phyloP scores from a whole-genome alignment of 192 early-diverging fungal species.

The Backusella macrospora region DNA sequence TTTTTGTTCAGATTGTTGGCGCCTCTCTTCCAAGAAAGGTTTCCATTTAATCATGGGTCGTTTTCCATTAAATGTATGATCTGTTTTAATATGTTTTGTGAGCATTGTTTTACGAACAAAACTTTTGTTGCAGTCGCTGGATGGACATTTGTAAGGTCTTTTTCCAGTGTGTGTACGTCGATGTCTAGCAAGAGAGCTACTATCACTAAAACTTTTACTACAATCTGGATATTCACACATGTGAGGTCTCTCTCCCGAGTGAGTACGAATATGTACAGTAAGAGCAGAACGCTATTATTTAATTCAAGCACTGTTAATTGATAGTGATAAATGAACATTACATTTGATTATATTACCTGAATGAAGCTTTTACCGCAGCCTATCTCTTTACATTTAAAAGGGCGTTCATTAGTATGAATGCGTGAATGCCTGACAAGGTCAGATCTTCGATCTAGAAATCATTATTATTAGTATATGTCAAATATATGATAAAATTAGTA shows the following conservation, averaged over 20 bases:
- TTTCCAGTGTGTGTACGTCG: slow-evolving; percentile 62
- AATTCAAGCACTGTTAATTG: slow-evolving; percentile 23
- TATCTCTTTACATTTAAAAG: slow-evolving; percentile 62
- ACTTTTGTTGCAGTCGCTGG: slow-evolving; percentile 36
- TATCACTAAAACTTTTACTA: slow-evolving; percentile 75
- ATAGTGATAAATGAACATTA: background rate
- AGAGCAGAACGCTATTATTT: slow-evolving; percentile 63
- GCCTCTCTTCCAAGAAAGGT: slow-evolving; percentile 38
- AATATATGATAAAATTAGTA: background rate
- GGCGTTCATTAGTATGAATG: slow-evolving; percentile 77
- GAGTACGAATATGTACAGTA: slow-evolving; percentile 76
- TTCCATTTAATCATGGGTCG: slow-evolving; percentile 35
- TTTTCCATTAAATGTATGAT: slow-evolving; percentile 28
- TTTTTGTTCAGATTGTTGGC: background rate
- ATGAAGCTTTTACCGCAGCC: slow-evolving; percentile 81
- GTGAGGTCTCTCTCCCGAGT: slow-evolving; percentile 73
- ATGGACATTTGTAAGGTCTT: slow-evolving; percentile 41
- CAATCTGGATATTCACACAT: slow-evolving; percentile 66
- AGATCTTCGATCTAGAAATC: slow-evolving; percentile 44
- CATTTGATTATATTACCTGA: slow-evolving; percentile 37
- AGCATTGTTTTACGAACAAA: slow-evolving; percentile 60
- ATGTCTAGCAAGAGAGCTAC: slow-evolving; percentile 72
- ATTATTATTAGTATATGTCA: background rate
- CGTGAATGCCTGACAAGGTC: slow-evolving; percentile 74
- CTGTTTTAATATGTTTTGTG: slow-evolving; percentile 49